phyloP scores from a whole-genome alignment of 768 basidiomycete genomes.

The Tylopilus sp. region DNA sequence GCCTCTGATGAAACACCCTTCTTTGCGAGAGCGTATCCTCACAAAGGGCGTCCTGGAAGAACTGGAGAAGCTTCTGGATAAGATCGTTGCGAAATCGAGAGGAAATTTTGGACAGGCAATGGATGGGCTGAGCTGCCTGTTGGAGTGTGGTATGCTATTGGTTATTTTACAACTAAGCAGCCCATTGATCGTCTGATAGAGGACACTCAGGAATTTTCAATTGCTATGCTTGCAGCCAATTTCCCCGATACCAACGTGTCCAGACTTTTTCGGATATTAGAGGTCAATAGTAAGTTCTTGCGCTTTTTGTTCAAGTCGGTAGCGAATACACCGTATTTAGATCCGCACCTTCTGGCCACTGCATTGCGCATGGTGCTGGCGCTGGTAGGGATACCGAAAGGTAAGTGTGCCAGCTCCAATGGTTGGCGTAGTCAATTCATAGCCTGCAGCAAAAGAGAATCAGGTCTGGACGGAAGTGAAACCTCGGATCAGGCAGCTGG shows the following conservation, averaged over 20 bases:
- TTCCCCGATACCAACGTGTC: not conserved
- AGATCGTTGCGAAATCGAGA: not conserved
- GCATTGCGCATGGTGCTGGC: constrained; percentile 17
- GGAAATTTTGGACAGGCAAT: constrained; percentile 19
- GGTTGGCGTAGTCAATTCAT: no score
- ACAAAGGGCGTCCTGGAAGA: constrained; percentile 9
- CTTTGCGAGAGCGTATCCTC: constrained; percentile 16
- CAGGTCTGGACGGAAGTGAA: not conserved
- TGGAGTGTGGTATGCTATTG: constrained; percentile 15
- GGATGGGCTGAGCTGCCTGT: constrained; percentile 17
- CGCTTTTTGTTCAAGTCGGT: not conserved
- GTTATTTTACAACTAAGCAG: not conserved
- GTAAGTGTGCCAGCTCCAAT: not conserved
- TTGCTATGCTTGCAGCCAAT: constrained; percentile 5
- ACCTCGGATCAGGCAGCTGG: constrained; percentile 13
- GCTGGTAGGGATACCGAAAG: constrained; percentile 15
- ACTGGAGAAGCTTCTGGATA: constrained; percentile 15
- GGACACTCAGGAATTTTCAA: constrained; percentile 3
- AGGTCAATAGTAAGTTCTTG: constrained; percentile 6
- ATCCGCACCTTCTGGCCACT: constrained; percentile 8
- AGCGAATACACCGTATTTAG: not conserved
- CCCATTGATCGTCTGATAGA: constrained; percentile 2
- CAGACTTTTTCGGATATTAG: constrained; percentile 15
- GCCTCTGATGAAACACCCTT: constrained; percentile 17
- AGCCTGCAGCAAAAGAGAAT: not conserved